Conservation (phyloP, 768 basidiomycete genomes). For the Leccinum rimulosum region DNA sequence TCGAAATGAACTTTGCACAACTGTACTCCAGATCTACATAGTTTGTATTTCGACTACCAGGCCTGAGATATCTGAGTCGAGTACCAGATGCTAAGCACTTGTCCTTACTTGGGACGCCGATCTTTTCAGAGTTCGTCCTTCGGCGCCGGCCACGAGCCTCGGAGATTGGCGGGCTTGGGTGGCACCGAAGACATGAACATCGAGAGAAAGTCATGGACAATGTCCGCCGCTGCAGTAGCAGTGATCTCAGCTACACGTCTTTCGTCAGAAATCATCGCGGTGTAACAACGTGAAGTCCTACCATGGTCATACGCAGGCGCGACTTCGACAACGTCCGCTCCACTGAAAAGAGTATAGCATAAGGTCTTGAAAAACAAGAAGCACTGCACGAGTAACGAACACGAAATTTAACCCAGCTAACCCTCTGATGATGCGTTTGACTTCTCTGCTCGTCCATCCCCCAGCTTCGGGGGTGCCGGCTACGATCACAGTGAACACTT, state of each 20-base stretch:
- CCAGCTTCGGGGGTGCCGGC: conserved; percentile 85
- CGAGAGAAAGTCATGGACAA: conserved; percentile 51
- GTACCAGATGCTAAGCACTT: no score
- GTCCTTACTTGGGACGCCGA: background rate
- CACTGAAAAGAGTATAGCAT: conserved; percentile 8
- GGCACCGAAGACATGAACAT: no score
- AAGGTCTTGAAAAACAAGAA: background rate
- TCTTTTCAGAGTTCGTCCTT: conserved; percentile 25
- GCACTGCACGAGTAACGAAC: conserved; percentile 34
- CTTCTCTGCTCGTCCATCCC: conserved; percentile 81
- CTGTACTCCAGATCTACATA: background rate
- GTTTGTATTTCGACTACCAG: background rate
- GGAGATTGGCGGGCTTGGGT: no score
- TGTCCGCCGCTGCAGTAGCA: conserved; percentile 42
- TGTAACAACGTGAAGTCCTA: conserved; percentile 3
- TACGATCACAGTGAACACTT: conserved; percentile 25
- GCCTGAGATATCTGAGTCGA: no score
- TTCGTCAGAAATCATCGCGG: conserved; percentile 6
- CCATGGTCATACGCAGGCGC: conserved; percentile 29
- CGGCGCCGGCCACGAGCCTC: background rate
- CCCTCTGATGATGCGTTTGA: conserved; percentile 78
- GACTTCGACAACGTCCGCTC: conserved; percentile 26
- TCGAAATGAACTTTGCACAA: background rate
- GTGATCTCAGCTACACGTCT: conserved; percentile 36
- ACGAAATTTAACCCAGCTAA: conserved; percentile 77